phyloP scores from a whole-genome alignment of 768 basidiomycete genomes.

The Tephrocybe sp. region DNA sequence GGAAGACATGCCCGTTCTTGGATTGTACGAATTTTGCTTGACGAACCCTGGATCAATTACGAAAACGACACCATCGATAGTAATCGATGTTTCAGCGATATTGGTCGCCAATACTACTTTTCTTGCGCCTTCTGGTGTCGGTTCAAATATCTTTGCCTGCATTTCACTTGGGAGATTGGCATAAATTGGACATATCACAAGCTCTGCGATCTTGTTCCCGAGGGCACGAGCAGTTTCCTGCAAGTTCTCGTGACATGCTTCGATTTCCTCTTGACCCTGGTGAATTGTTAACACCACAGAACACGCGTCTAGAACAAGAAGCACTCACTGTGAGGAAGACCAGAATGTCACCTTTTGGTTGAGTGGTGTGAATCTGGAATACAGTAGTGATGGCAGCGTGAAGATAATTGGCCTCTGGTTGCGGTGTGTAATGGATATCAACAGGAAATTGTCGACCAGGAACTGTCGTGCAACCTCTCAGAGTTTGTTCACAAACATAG shows the following conservation, averaged over 20 bases:
- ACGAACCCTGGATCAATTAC: constrained; percentile 99
- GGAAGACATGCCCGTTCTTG: constrained; percentile 97
- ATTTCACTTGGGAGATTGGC: constrained; percentile 99
- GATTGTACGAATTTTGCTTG: constrained; percentile 99
- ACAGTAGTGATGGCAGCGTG: constrained; percentile 98
- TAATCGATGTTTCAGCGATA: constrained; percentile 99
- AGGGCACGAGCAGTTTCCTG: constrained; percentile 93
- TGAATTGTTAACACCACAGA: not conserved
- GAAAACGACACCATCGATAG: constrained; percentile 98
- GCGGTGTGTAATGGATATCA: constrained; percentile 98
- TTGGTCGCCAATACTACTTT: constrained; percentile 99
- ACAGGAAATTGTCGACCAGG: constrained; percentile 97
- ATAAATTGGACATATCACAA: constrained; percentile 97
- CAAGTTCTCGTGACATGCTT: constrained; percentile 94
- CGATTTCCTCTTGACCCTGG: constrained; percentile 98
- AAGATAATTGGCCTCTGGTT: constrained; percentile 98
- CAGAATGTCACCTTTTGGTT: constrained; percentile 95
- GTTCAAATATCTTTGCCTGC: constrained; percentile 99
- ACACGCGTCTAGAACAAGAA: not conserved
- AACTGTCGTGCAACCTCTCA: constrained; percentile 45
- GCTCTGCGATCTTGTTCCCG: constrained; percentile 93
- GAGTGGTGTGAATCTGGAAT: constrained; percentile 98
- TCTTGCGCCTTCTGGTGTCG: constrained; percentile 92
- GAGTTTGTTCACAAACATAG: not conserved
- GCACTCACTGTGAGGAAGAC: constrained; percentile 88